phyloP scores from a whole-genome alignment of 495 filamentous ascomycete species.

The Aspergillus egyptiacus region DNA sequence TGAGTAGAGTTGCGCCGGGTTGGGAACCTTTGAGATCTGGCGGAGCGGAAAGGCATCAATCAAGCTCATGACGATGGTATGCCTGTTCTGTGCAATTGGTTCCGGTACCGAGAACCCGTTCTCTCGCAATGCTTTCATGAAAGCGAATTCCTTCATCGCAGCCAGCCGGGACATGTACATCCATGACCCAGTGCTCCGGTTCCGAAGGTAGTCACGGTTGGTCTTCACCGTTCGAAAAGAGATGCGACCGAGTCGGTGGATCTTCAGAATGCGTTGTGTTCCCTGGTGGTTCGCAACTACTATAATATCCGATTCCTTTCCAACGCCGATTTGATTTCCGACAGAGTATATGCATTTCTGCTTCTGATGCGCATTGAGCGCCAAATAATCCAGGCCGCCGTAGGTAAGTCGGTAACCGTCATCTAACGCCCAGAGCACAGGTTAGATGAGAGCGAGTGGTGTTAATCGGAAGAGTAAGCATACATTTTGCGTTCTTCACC shows the following conservation, averaged over 20 bases:
- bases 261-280: constrained; percentile 73
- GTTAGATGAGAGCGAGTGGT: background rate
- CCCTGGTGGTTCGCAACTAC: constrained; percentile 68
- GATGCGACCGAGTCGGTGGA: constrained; percentile 90
- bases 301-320: constrained; percentile 96
- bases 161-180: constrained; percentile 95
- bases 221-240: constrained; percentile 94
- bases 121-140: constrained; percentile 78
- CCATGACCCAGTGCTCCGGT: constrained; percentile 74
- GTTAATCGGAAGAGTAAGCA: background rate
- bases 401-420: constrained; percentile 97
- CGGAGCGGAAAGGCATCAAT: constrained; percentile 85
- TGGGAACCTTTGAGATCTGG: constrained; percentile 70
- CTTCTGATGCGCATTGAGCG: constrained; percentile 80
- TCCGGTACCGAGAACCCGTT: constrained; percentile 86
- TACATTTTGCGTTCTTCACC: constrained; percentile 89
- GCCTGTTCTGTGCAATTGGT: constrained; percentile 78
- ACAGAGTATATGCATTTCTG: constrained; percentile 77
- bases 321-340: constrained; percentile 90
- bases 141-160: constrained; percentile 84
- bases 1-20: constrained; percentile 75
- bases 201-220: constrained; percentile 91
- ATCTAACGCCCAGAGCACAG: constrained; percentile 40
- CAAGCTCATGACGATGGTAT: constrained; percentile 92
- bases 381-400: constrained; percentile 93